These are phyloP conservation scores for Leccinum proximum DNA, from an alignment of 1,284 basidiomycete species.

Conservation along the genomic window DNA sequence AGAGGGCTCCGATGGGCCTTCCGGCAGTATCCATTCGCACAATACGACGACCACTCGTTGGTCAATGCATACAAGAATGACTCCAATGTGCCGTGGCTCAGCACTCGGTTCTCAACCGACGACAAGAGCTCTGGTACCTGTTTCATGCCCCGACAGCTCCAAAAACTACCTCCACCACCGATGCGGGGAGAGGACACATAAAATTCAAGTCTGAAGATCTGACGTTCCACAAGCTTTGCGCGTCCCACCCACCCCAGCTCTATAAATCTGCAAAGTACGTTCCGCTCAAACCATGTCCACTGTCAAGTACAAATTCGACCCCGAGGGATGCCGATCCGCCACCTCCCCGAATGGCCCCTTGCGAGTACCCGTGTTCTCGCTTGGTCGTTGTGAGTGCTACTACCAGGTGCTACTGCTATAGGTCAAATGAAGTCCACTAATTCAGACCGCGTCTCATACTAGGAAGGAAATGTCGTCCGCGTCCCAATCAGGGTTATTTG, in stretches of 20 bases:
- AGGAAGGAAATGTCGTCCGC: constrained; percentile 46
- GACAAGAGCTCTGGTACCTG: too few species aligned
- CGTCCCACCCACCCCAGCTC: not conserved
- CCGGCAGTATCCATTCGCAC: not conserved
- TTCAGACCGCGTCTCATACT: not conserved
- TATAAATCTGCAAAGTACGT: not conserved
- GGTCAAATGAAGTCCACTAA: not conserved
- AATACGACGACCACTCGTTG: too few species aligned
- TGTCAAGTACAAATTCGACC: constrained; percentile 37
- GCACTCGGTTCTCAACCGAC: too few species aligned
- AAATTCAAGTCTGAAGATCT: not conserved
- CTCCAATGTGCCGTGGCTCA: too few species aligned
- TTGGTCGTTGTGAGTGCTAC: constrained; percentile 68
- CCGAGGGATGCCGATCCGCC: constrained; percentile 73
- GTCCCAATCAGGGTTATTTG: constrained; percentile 41
- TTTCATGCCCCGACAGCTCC: too few species aligned
- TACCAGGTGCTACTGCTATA: not conserved
- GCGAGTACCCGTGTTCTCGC: constrained; percentile 75
- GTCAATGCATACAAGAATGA: not conserved
- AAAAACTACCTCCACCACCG: not conserved
- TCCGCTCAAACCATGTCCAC: constrained; percentile 1
- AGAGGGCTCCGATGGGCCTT: not conserved
- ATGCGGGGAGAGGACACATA: not conserved
- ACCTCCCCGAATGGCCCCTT: constrained; percentile 61
- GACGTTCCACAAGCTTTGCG: not conserved